Evolutionary conservation across 2,329 filamentous ascomycete genomes (phyloP).

Genomic region (Cladosporium sp.): DNA sequence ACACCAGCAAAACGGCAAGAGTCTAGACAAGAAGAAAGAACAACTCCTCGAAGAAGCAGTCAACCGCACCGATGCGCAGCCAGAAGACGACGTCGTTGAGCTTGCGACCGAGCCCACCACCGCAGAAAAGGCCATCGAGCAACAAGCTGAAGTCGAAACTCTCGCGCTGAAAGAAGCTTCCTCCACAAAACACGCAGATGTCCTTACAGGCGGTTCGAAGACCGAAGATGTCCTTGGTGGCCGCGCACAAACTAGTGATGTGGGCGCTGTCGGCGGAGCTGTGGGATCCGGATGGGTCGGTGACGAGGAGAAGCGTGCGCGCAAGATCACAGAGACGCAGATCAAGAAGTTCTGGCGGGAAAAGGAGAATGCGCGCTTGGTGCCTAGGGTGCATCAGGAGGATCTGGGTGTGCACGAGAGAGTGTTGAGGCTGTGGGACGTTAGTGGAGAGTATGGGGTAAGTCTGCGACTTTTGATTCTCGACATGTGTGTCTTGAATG

Average conservation of each 20-base stretch:
- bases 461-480: slow-evolving; percentile 36
- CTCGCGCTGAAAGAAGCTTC: neutral
- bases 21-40: slow-evolving; percentile 35
- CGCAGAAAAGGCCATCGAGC: slow-evolving; percentile 36
- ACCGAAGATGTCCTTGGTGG: slow-evolving; percentile 30
- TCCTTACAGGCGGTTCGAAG: slow-evolving; percentile 21
- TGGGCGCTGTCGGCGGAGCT: slow-evolving; percentile 47
- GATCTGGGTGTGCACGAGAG: slow-evolving; percentile 72
- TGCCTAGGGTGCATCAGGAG: slow-evolving; percentile 73
- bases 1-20: slow-evolving; percentile 31
- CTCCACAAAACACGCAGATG: slow-evolving; percentile 13
- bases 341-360: slow-evolving; percentile 73
- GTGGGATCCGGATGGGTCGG: slow-evolving; percentile 30
- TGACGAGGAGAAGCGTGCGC: slow-evolving; percentile 53
- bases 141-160: slow-evolving; percentile 32
- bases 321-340: slow-evolving; percentile 61
- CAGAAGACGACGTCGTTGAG: slow-evolving; percentile 16
- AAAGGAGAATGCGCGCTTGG: slow-evolving; percentile 65
- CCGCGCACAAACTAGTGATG: slow-evolving; percentile 23
- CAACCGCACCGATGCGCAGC: slow-evolving; percentile 21
- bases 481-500: neutral
- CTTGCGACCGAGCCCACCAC: slow-evolving; percentile 30
- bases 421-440: slow-evolving; percentile 86
- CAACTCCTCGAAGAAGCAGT: slow-evolving; percentile 31
- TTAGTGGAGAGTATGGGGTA: slow-evolving; percentile 87